Evolutionary conservation across 352 stramenopile genomes (phyloP).

Genomic region (Phytophthora sp.): DNA sequence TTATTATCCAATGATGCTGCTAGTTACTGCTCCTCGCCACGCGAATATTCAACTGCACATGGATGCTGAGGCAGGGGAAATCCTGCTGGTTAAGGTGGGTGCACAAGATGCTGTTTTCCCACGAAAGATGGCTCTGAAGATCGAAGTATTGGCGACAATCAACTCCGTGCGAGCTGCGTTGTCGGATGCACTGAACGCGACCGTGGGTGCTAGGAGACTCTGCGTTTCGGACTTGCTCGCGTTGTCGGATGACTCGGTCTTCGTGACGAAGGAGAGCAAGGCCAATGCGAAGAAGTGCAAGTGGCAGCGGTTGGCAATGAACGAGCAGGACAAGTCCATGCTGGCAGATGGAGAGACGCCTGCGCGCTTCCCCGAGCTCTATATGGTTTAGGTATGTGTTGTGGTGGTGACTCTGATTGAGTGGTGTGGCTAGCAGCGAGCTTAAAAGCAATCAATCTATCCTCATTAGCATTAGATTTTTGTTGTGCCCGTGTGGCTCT

Average conservation of each 20-base stretch:
- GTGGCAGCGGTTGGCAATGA: constrained; percentile 61
- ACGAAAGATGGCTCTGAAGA: constrained; percentile 46
- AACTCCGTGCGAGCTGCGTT: constrained; percentile 63
- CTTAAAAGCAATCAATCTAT: constrained; percentile 33
- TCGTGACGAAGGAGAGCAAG: constrained; percentile 51
- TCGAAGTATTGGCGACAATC: constrained; percentile 45
- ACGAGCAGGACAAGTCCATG: constrained; percentile 32
- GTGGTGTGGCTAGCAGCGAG: neutral
- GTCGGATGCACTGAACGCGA: constrained; percentile 59
- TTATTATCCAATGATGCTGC: constrained; percentile 71
- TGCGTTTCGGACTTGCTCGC: constrained; percentile 44
- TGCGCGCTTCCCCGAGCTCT: constrained; percentile 46
- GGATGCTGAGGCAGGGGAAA: constrained; percentile 49
- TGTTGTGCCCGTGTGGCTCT: too few relatives aligned
- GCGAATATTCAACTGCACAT: constrained; percentile 77
- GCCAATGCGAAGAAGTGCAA: constrained; percentile 41
- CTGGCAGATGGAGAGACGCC: constrained; percentile 31
- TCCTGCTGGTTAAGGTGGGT: constrained; percentile 70
- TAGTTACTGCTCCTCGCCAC: constrained; percentile 44
- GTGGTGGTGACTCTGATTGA: constrained; percentile 19
- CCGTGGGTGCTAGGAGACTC: constrained; percentile 23
- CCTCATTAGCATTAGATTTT: constrained; percentile 4
- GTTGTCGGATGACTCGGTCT: constrained; percentile 52
- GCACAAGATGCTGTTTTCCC: constrained; percentile 57
- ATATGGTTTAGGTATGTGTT: constrained; percentile 33